Evolutionary conservation across 345 rosid genomes (phyloP).

Genomic region (Carallia brachiata): DNA sequence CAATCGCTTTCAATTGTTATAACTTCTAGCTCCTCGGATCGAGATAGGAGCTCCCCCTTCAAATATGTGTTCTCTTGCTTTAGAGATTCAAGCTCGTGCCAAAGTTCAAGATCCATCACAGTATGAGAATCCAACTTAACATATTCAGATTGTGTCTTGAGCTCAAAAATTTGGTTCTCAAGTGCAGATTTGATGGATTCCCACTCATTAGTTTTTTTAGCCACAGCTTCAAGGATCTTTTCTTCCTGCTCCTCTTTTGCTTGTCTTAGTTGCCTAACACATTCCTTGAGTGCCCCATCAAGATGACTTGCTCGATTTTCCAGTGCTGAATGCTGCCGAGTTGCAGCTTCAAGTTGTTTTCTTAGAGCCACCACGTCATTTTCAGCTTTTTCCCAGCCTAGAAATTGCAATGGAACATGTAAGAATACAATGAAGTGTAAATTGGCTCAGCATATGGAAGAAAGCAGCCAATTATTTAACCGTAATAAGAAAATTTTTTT

Average conservation of each 20-base stretch:
- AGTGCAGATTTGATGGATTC: conserved; percentile 50
- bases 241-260: conserved; percentile 80
- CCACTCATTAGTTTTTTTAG: conserved; percentile 46
- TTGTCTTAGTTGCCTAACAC: conserved; percentile 88
- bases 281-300: conserved; percentile 92
- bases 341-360: conserved; percentile 59
- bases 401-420: not conserved
- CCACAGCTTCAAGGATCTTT: conserved; percentile 53
- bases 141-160: conserved; percentile 38
- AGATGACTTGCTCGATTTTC: conserved; percentile 82
- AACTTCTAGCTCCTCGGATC: conserved; percentile 69
- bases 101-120: conserved; percentile 33
- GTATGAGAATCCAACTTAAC: conserved; percentile 21
- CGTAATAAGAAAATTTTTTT: not conserved
- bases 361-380: conserved; percentile 55
- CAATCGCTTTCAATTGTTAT: conserved; percentile 79
- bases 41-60: conserved; percentile 56
- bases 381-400: conserved; percentile 98
- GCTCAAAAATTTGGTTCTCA: conserved; percentile 50
- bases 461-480: not conserved
- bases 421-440: not conserved
- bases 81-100: conserved; percentile 47
- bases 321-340: conserved; percentile 42
- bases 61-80: conserved; percentile 61
- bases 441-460: not conserved